Base-by-base conservation (phyloP, 2,329 filamentous ascomycete species). In the Penicillium hordei region DNA sequence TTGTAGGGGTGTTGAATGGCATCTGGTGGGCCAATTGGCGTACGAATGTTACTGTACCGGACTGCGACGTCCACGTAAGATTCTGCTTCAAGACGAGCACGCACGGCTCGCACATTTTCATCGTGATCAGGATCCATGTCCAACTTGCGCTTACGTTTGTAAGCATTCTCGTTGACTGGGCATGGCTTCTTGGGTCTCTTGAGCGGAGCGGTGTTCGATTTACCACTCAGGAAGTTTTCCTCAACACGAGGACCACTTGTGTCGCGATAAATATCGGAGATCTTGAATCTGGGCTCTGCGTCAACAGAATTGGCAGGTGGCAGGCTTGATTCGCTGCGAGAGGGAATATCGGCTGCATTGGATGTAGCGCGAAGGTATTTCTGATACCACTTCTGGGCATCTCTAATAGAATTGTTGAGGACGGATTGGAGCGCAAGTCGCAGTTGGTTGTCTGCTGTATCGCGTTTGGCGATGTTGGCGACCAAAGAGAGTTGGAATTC, bases 271-370 rank as follows among this genome's bases (percentile, higher is more conserved):
- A 67, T 64, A 36, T 67, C 64, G 2, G 64, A 57, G 25, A 53
- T 27, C 43, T 65, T 66, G 42, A 65, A 63, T 12, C 42, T 25
- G 15, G 70, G 69, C 53, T 76, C 73, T 46, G 66, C 67, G 39
- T 73, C 70, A 34, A 75, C 61, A 5, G 76, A 75, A 42, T 75
- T 72, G 10, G 72, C 72, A 9, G 76, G 74, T 36, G 77, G 78
- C 23, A 77, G 57, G 13, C 73, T 77, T 17, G 75, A 76, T 13
- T 69, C 68, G 21, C 69, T 75, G 40, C 62, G 66, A 25, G 64
- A 58, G 29, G 51, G 31, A 38, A 48, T 29, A n/a, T 43, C 46
- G 9, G 6, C 38, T 31, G n/a, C 42, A 27, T 33, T 38, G 2
- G 29, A 8, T 19, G 44, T 48, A 34, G 52, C 31, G 12, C 48